These are phyloP conservation scores for Solanum hybrid DNA, from an alignment of 305 asterid species.

Conservation along the genomic window DNA sequence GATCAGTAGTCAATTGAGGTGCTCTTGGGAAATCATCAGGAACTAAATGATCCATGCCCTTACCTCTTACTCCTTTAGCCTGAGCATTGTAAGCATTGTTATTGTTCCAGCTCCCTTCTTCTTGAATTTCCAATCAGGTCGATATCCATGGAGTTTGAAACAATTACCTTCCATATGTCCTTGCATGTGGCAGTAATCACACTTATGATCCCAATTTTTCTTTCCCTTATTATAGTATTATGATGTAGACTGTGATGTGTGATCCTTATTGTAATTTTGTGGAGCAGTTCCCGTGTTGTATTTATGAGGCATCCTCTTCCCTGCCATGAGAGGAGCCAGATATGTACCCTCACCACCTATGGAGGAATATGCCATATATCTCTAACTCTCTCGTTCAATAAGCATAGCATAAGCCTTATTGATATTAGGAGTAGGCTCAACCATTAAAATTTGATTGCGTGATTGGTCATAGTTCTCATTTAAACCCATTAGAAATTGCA, in stretches of 20 bases:
- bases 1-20: neutral
- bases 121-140: neutral
- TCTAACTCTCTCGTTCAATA: neutral
- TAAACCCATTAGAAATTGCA: neutral
- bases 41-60: neutral
- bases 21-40: neutral
- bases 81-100: neutral
- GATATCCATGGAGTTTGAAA: neutral
- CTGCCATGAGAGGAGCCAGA: neutral
- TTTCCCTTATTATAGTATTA: neutral
- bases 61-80: neutral
- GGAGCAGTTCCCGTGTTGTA: neutral
- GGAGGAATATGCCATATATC: neutral
- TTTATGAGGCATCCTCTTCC: neutral
- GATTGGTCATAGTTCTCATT: neutral
- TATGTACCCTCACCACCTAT: neutral
- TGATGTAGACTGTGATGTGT: fast-evolving
- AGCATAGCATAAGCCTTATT: neutral
- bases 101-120: neutral
- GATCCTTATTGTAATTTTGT: neutral
- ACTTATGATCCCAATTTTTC: neutral
- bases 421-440: neutral
- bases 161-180: neutral
- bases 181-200: neutral
- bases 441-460: neutral